phyloP scores from a whole-genome alignment of 768 basidiomycete species.

The Dictyophora rubrovolvata region DNA sequence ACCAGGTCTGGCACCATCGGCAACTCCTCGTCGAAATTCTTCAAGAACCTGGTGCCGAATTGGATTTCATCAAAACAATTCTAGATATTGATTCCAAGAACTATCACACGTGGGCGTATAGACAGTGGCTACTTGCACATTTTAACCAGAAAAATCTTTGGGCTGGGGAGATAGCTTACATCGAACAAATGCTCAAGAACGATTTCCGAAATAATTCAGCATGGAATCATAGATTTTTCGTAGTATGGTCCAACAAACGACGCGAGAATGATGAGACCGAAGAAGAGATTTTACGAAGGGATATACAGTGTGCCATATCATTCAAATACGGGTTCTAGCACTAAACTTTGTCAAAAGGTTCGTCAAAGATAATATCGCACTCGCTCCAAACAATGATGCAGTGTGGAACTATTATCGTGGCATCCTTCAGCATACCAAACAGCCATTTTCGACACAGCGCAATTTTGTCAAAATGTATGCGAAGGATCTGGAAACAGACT shows the following conservation, averaged over 20 bases:
- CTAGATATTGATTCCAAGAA: slow-evolving; percentile 83
- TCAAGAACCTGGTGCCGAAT: slow-evolving; percentile 46
- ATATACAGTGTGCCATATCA: slow-evolving; percentile 55
- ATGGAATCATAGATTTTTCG: slow-evolving; percentile 93
- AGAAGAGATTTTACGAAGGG: slow-evolving; percentile 50
- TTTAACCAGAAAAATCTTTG: slow-evolving; percentile 70
- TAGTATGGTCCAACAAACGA: slow-evolving; percentile 63
- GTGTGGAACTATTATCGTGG: slow-evolving; percentile 97
- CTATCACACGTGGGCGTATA: slow-evolving; percentile 98
- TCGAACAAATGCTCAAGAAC: slow-evolving; percentile 53
- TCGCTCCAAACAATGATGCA: slow-evolving; percentile 87
- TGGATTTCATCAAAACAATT: slow-evolving; percentile 65
- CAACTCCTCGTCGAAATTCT: slow-evolving; percentile 58
- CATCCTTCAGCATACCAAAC: slow-evolving; percentile 50
- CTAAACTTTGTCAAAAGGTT: slow-evolving; percentile 38
- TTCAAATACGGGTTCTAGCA: too few relatives aligned
- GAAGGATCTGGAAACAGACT: slow-evolving; percentile 18
- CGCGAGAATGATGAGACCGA: slow-evolving; percentile 52
- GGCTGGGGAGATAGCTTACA: slow-evolving; percentile 64
- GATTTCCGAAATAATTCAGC: slow-evolving; percentile 95
- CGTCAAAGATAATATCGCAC: slow-evolving; percentile 70
- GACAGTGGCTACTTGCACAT: slow-evolving; percentile 86
- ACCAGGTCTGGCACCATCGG: slow-evolving; percentile 97
- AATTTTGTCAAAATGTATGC: slow-evolving; percentile 63
- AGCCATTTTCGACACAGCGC: slow-evolving; percentile 44